phyloP scores from a whole-genome alignment of 768 basidiomycete species.

The Lactarius hatsudake region DNA sequence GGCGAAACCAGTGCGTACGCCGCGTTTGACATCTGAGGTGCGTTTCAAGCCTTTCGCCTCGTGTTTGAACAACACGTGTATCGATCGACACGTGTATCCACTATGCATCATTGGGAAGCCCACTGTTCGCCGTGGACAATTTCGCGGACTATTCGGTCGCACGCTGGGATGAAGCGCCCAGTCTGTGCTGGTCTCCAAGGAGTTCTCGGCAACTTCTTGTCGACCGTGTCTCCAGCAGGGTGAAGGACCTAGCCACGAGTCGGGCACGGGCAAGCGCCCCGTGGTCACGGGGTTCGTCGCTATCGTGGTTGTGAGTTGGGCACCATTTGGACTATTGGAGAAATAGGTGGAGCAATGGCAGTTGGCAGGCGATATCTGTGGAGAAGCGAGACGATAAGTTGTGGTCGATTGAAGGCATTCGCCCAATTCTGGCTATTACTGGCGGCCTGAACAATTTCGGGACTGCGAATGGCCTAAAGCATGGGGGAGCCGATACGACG shows the following conservation, averaged over 20 bases:
- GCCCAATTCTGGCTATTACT: neutral
- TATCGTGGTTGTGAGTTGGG: neutral
- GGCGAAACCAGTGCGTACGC: neutral
- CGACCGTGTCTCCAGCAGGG: neutral
- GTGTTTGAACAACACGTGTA: neutral
- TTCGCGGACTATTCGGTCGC: constrained; percentile 46
- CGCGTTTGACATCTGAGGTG: neutral
- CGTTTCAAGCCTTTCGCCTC: neutral
- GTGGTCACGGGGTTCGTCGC: neutral
- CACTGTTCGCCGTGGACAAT: constrained; percentile 39
- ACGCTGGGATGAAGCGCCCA: constrained; percentile 36
- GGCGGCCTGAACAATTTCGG: neutral
- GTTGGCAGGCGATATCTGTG: constrained; percentile 13
- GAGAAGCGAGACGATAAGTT: constrained; percentile 25
- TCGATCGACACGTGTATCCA: neutral
- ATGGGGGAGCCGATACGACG: neutral
- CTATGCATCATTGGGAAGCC: constrained; percentile 43
- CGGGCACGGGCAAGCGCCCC: neutral
- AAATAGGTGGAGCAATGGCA: neutral
- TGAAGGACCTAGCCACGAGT: neutral
- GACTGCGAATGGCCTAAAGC: neutral
- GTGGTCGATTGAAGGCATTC: constrained; percentile 13
- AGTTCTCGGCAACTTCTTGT: neutral
- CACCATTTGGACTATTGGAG: constrained; percentile 5
- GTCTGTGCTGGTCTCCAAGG: constrained; percentile 27